Percentiles rank a stretch among this genome's conserved stretches.
Conservation (phyloP, 768 basidiomycete genomes). For the Collybia mongolica region DNA sequence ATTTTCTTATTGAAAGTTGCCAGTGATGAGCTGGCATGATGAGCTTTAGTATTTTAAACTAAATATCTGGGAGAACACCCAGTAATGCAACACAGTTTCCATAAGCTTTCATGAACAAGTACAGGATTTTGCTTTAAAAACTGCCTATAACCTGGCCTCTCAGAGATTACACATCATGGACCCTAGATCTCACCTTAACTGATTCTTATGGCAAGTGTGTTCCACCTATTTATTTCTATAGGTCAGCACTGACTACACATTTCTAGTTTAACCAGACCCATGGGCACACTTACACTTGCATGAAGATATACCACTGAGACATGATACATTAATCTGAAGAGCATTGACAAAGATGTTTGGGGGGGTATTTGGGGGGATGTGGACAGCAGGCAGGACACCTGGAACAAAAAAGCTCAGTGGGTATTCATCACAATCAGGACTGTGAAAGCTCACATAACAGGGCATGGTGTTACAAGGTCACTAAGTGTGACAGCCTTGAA, state of each 20-base stretch:
- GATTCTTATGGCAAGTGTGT: constrained; percentile 74
- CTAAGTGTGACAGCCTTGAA: constrained; percentile 76
- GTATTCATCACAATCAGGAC: constrained; percentile 67
- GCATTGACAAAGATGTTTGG: constrained; percentile 80
- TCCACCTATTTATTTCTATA: background rate
- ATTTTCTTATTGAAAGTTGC: too few species aligned
- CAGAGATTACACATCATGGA: constrained; percentile 75
- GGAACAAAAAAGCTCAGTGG: constrained; percentile 71
- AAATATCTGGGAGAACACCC: constrained; percentile 89
- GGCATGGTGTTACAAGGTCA: constrained; percentile 34
- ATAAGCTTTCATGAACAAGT: constrained; percentile 38
- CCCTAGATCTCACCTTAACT: constrained; percentile 60
- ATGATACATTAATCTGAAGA: constrained; percentile 71
- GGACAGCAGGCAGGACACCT: constrained; percentile 76
- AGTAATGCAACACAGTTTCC: constrained; percentile 95
- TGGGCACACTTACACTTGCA: constrained; percentile 82
- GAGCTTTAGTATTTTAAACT: constrained; percentile 88
- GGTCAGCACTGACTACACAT: background rate
- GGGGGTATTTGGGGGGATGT: constrained; percentile 94
- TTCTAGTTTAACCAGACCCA: constrained; percentile 75
- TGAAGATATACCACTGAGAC: constrained; percentile 73
- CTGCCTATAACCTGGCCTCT: constrained; percentile 77
- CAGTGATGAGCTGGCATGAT: too few species aligned
- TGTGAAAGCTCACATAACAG: constrained; percentile 54
- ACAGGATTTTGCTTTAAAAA: background rate